Evolutionary conservation across 352 stramenopile genomes (phyloP).

Genomic region (Phytophthora litchii): DNA sequence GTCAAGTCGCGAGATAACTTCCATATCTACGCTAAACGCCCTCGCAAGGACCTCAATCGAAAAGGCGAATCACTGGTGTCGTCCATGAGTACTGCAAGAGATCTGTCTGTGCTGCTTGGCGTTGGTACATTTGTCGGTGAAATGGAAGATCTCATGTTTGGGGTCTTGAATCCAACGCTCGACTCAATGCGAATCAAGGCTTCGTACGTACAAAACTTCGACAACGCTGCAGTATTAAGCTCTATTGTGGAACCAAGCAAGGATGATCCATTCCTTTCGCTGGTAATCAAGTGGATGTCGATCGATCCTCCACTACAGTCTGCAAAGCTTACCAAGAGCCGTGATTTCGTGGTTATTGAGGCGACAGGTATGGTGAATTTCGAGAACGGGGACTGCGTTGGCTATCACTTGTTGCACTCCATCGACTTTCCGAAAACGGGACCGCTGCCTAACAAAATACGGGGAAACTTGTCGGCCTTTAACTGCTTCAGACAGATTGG

Average conservation of each 20-base stretch:
- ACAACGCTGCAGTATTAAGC: slow-evolving; percentile 24
- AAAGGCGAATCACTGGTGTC: not conserved
- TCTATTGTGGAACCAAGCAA: slow-evolving; percentile 27
- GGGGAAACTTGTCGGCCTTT: slow-evolving; percentile 44
- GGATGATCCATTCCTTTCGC: slow-evolving; percentile 32
- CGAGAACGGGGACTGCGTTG: slow-evolving; percentile 6
- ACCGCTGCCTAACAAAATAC: slow-evolving; percentile 31
- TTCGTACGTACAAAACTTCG: slow-evolving; percentile 28
- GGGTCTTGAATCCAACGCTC: slow-evolving; percentile 29
- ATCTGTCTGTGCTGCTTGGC: slow-evolving; percentile 21
- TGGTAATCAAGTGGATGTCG: slow-evolving; percentile 38
- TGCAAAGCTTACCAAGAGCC: slow-evolving; percentile 6
- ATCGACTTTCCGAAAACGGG: slow-evolving; percentile 41
- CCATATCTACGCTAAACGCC: slow-evolving; percentile 16
- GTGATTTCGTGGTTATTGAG: slow-evolving; percentile 13
- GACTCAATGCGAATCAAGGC: slow-evolving; percentile 36
- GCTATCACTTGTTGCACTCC: slow-evolving; percentile 27
- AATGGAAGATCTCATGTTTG: slow-evolving; percentile 42
- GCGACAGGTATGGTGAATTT: slow-evolving; percentile 9
- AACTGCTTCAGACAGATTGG: slow-evolving; percentile 44
- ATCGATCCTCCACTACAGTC: slow-evolving; percentile 25
- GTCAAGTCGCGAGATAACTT: slow-evolving; percentile 22
- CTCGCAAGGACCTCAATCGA: not conserved
- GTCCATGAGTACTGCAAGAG: not conserved
- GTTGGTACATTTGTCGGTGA: slow-evolving; percentile 27